Evolutionary conservation across 2,329 filamentous ascomycete species (phyloP).

Genomic region (Fusarium longipes): DNA sequence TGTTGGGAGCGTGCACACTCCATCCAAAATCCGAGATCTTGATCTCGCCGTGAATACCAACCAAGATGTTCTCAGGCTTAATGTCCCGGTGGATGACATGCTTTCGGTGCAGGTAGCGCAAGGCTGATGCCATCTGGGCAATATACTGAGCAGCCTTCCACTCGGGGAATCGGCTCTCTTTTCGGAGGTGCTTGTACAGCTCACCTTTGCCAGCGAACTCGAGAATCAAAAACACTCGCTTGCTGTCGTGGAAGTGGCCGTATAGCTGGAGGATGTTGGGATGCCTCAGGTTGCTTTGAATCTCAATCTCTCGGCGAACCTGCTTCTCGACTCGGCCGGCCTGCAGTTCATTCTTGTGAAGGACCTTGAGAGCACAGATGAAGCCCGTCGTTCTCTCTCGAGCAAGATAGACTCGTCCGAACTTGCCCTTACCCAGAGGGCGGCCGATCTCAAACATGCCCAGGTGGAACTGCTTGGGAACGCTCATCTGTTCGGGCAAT

Average conservation of each 20-base stretch:
- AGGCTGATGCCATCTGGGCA: slow-evolving; percentile 86
- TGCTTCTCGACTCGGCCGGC: slow-evolving; percentile 84
- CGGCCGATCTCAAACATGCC: slow-evolving; percentile 96
- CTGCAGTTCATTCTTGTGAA: slow-evolving; percentile 84
- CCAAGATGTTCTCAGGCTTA: slow-evolving; percentile 96
- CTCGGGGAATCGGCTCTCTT: slow-evolving; percentile 82
- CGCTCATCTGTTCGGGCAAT: slow-evolving; percentile 66
- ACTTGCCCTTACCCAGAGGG: slow-evolving; percentile 88
- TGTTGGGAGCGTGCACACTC: slow-evolving; percentile 97
- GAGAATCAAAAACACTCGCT: slow-evolving; percentile 86
- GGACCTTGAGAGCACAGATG: slow-evolving; percentile 85
- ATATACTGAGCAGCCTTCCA: slow-evolving; percentile 88
- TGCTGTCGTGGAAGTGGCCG: slow-evolving; percentile 89
- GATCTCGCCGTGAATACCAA: slow-evolving; percentile 96
- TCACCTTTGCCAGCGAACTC: slow-evolving; percentile 89
- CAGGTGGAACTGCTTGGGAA: slow-evolving; percentile 79
- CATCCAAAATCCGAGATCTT: slow-evolving; percentile 99
- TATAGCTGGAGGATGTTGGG: slow-evolving; percentile 85
- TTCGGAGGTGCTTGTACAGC: slow-evolving; percentile 85
- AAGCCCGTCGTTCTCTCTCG: slow-evolving; percentile 82
- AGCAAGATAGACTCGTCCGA: slow-evolving; percentile 85
- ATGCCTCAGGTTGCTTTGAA: slow-evolving; percentile 86
- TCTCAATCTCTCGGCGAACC: slow-evolving; percentile 87
- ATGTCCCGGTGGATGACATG: slow-evolving; percentile 98
- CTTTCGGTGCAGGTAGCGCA: slow-evolving; percentile 94